Conservation (phyloP, 768 basidiomycete species). For the Lenzites betulinus region DNA sequence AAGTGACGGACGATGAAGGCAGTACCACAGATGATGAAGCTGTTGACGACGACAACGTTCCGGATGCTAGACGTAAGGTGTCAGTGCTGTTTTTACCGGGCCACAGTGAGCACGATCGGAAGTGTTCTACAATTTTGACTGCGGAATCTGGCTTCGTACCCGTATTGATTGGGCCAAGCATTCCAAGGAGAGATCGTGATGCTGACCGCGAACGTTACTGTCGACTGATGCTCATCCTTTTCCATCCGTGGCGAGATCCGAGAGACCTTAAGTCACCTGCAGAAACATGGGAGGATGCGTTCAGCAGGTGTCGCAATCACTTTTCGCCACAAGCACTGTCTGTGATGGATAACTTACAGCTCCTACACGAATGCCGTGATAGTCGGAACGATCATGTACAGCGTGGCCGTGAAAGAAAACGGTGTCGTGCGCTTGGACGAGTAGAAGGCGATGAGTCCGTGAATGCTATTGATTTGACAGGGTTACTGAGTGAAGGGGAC, state of each 20-base stretch:
- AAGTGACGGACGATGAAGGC: neutral
- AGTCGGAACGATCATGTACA: constrained; percentile 36
- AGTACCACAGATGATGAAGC: too few relatives aligned
- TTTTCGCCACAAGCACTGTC: neutral
- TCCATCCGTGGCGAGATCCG: neutral
- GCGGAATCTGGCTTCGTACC: neutral
- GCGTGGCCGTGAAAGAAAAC: constrained; percentile 6
- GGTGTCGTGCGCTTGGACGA: neutral
- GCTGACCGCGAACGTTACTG: neutral
- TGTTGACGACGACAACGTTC: neutral
- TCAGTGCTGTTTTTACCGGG: neutral
- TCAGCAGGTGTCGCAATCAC: neutral
- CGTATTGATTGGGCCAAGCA: neutral
- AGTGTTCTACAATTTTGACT: neutral
- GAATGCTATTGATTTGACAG: neutral
- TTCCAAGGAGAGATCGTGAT: neutral
- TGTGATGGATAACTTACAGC: constrained; percentile 43
- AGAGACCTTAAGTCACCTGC: neutral
- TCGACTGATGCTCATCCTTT: neutral
- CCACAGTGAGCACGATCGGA: neutral
- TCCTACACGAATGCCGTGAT: constrained; percentile 44
- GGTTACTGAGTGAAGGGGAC: too few relatives aligned
- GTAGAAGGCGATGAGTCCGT: neutral
- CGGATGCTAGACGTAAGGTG: neutral
- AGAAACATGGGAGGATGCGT: neutral